Base-by-base conservation (phyloP, 2,329 filamentous ascomycete genomes). In the Xylaria sp. region DNA sequence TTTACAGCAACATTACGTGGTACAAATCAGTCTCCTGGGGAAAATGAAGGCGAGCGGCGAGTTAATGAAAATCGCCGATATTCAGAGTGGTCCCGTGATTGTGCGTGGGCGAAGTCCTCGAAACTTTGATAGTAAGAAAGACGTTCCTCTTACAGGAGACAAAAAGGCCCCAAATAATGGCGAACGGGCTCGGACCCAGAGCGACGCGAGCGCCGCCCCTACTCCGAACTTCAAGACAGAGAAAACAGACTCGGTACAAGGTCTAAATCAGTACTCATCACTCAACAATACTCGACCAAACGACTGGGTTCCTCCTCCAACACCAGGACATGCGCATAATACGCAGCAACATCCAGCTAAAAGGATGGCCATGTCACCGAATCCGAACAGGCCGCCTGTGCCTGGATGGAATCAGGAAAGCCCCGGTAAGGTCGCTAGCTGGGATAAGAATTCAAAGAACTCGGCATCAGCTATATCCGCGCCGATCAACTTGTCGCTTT, bases 1-100 rank as follows among this genome's bases (percentile, higher is more conserved):
- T 67, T 80, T 97, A 49, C 94, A 98, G 75, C 94, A 98, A 76
- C 94, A 97, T 76, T 98, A 97, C 74, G 85, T 96, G 1, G 91
- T 98, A 50, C 89, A 92, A 64, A 88, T 98, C 61, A 93, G 89
- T 76, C 84, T 97, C 9, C 80, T 95, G 38, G 93, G 91, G 19
- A 94, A 91, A 56, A 80, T 92, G n/a, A 81, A 84, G 55, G 78
- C 78, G 0, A 82, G 77, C 40, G 85, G 91, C 0, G 92, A 90
- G 11, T 86, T 88, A 23, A 82, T 90, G 58, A 86, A 85, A 66
- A 88, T 98, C 65, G 92, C 92, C 66, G 93, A 97, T 76, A 89
- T 96, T 14, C 89, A 91, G 69, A 97, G 93, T 1, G 92, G 92
- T 0, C 91, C 94, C n/a, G 92, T 98, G 60, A 97, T 98, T 69